Evolutionary conservation across 2,329 filamentous ascomycete species (phyloP), one percentile per base, ranked within the genome.

Genomic region (Fusarium anguioides): DNA sequence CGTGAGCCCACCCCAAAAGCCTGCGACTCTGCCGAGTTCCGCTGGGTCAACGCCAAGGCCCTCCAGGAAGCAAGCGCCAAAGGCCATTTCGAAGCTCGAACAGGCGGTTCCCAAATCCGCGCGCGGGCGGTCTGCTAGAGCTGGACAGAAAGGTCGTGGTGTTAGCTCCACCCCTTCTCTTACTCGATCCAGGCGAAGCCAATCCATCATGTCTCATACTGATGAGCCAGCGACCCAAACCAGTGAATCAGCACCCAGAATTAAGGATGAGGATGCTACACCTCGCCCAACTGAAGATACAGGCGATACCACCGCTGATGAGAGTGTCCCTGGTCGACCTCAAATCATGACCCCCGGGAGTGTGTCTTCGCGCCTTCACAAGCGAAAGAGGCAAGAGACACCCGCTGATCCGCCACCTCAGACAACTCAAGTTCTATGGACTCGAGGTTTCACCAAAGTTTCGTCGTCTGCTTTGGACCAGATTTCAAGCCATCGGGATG

Each of bases 401-500:
- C 81, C 83, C 7, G 70, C 75, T 74, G 64, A 84, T 75, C 48
- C 82, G 79, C 60, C 84, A 80, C 70, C 80, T 64, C 88, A 89
- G 26, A 86, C 88, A 21, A 87, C 87, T 10, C 86, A 92, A 57
- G 91, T 94, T 7, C 82, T 92, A 37, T 92, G 91, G 82, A 93
- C 91, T 15, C 88, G 91, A 45, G 90, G 90, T 45, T 90, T 95
- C 72, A 87, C 90, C 33, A 89, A 90, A 68, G 91, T 93, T 15
- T 90, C 89, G 29, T 86, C 86, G 6, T 89, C 90, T 6, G 89
- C 92, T 14, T 83, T 94, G 66, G 91, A 94, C 74, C 89, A 93
- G 71, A 91, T 94, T 60, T 87, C 88, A 23, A 91, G 89, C 51
- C 91, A 94, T 75, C 90, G 91, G 31, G 87, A 91, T 69, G 92